A percentile compares a stretch with the other conserved stretches of the same genome.
Conservation (phyloP, 805 yeast genomes). For the Candida sphagnicola region DNA sequence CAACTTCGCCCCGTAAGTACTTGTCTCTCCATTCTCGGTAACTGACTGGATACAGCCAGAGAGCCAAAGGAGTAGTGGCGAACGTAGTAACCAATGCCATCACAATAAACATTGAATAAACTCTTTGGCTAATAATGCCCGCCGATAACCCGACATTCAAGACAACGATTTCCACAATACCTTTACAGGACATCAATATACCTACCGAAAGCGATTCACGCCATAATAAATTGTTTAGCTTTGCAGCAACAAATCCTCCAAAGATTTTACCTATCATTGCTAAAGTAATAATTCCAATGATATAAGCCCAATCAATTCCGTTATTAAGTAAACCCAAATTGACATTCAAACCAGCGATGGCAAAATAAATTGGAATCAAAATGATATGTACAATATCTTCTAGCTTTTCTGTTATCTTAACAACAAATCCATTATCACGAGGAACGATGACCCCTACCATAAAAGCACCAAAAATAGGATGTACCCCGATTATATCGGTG, state of each 20-base stretch:
- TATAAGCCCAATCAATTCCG: slow-evolving; percentile 78
- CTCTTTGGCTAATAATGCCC: slow-evolving; percentile 57
- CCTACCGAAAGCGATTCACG: slow-evolving; percentile 77
- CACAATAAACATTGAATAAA: slow-evolving; percentile 75
- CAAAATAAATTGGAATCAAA: slow-evolving; percentile 74
- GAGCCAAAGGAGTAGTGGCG: slow-evolving; percentile 72
- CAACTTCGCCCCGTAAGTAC: slow-evolving; percentile 21
- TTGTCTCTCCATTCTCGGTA: slow-evolving; percentile 50
- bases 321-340: slow-evolving; percentile 58
- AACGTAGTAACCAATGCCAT: slow-evolving; percentile 81
- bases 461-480: slow-evolving; percentile 83
- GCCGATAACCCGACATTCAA: slow-evolving; percentile 71
- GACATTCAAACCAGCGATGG: slow-evolving; percentile 71
- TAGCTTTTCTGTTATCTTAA: slow-evolving; percentile 65
- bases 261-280: slow-evolving; percentile 65
- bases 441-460: slow-evolving; percentile 74
- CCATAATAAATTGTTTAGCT: slow-evolving; percentile 58
- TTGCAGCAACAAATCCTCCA: slow-evolving; percentile 68
- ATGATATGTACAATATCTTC: slow-evolving; percentile 74
- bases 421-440: slow-evolving; percentile 69
- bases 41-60: slow-evolving; percentile 55
- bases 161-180: slow-evolving; percentile 82
- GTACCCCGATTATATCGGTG: slow-evolving; percentile 82
- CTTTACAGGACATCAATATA: slow-evolving; percentile 82
- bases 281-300: slow-evolving; percentile 59